phyloP scores from a whole-genome alignment of 768 basidiomycete species.

The Rhizopogon sp. region DNA sequence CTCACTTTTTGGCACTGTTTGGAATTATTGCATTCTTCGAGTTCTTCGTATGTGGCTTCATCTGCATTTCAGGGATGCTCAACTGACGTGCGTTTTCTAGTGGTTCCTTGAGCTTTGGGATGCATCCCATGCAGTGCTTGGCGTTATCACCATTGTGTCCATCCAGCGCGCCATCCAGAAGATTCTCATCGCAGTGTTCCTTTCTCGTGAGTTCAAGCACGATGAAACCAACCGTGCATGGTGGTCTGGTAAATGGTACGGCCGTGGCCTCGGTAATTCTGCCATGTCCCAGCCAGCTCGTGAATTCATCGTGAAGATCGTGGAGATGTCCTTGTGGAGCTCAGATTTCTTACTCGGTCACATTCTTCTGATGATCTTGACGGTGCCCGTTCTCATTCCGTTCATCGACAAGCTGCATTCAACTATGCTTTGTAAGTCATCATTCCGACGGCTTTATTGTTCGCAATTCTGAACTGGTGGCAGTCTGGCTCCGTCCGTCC shows the following conservation, averaged over 20 bases:
- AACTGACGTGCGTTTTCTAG: conserved; percentile 29
- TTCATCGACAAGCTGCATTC: conserved; percentile 88
- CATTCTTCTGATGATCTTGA: conserved; percentile 82
- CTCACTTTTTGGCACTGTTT: conserved; percentile 76
- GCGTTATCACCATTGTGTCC: conserved; percentile 82
- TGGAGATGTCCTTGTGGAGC: conserved; percentile 95
- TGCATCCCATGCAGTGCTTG: conserved; percentile 92
- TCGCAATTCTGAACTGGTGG: conserved; percentile 7
- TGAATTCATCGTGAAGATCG: conserved; percentile 97
- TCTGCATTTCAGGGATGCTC: conserved; percentile 9
- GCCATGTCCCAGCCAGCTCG: conserved; percentile 94
- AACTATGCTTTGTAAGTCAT: conserved; percentile 78
- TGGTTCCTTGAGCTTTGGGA: conserved; percentile 98
- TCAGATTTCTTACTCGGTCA: conserved; percentile 90
- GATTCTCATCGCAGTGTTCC: conserved; percentile 88
- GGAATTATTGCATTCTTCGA: conserved; percentile 91
- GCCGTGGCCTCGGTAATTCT: conserved; percentile 84
- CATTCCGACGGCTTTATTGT: not conserved
- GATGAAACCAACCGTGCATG: conserved; percentile 98
- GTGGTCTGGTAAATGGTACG: conserved; percentile 99
- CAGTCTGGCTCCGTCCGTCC: conserved; percentile 93
- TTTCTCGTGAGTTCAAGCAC: conserved; percentile 96
- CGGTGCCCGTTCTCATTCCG: conserved; percentile 80
- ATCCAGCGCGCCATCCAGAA: conserved; percentile 94
- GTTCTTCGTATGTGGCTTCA: conserved; percentile 72